Evolutionary conservation across 2,329 filamentous ascomycete species (phyloP), one percentile per base, ranked within the genome.

Genomic region (Botrytis byssoidea): DNA sequence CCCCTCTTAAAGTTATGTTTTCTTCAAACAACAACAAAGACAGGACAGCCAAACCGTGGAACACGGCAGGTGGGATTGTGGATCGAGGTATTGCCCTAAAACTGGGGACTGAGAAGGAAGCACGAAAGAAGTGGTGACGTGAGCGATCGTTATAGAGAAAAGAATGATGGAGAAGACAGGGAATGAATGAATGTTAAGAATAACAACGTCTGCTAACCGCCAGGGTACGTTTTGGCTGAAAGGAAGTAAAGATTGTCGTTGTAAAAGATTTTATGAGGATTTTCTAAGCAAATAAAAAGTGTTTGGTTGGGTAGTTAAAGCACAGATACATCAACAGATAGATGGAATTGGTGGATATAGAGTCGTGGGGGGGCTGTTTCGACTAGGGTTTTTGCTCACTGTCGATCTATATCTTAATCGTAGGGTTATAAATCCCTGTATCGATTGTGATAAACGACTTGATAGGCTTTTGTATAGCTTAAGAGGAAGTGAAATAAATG

Each of bases 381-480:
- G 66, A 69, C 66, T 32, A 37, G 66, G 66, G 55, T 57, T 67
- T n/a, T 16, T 69, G 51, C 51, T 69, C 35, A 57, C 66, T 57
- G 66, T 69, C 66, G 66, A 69, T 69, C 66, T 57, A n/a, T 69
- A 69, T 69, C 48, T 69, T 69, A 69, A 69, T 69, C 25, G 48
- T 32, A 42, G 46, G 35, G 48, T 68, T 42, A 55, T 20, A 57
- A 68, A 68, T 9, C 66, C 65, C 35, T 42, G 66, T 57, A 57
- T 57, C 20, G 48, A 68, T 68, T 57, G 35, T 57, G 66, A 68
- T 68, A 68, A 68, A 57, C 66, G 55, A 48, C 22, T 32, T 68
- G 48, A 57, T 57, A 68, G 48, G 48, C 66, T 42, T 57, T 32
- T 42, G 35, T 16, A 20, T 42, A 42, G 48, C 48, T 57, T 12